Evolutionary conservation across 2,329 filamentous ascomycete species (phyloP), one percentile per base, ranked within the genome.

Genomic region (Fusarium luffae): DNA sequence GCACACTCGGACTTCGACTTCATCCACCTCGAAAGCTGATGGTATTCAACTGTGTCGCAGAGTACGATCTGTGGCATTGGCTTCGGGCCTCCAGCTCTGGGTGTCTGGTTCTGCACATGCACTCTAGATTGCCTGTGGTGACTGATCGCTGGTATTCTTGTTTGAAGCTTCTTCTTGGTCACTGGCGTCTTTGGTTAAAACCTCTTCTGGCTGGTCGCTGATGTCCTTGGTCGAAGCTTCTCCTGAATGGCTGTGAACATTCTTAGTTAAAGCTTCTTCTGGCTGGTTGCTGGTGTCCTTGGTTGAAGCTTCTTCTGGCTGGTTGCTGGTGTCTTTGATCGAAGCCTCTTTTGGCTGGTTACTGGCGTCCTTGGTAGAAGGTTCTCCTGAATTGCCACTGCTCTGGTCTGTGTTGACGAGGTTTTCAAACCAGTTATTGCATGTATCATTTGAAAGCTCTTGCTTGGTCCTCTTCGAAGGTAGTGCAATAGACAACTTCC

Each of bases 1-100:
- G 46, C 69, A 75, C 3, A 57, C 61, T 21, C 50, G 54, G 12
- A 18, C 25, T 43, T 78, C 76, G 34, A 34, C 23, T 18, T 1
- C 13, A 12, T 13, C 21, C 47, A 41, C 10, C 7, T 19, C 3
- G 11, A 18, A 34, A n/a, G 23, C 21, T 10, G 7, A 11, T 4
- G 16, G n/a, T 19, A 11, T 16, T 25, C 6, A 30, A 13, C 6
- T 16, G 8, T 27, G 23, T 55, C 16, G 32, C 18, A 30, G 32
- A 34, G 46, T 61, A 62, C 28, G 16, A 23, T 9, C 5, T 34
- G 13, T 40, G 27, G 14, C 58, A 68, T 8, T 34, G 16, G 32
- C 30, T 32, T 16, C 30, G 14, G 28, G 3, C 14, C 34, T n/a
- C 18, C 18, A n/a, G 18, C 34, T 37, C 18, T 37, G 18, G 34